Conservation (phyloP, 176 grass and related monocot species). For the Paspalum notatum region DNA sequence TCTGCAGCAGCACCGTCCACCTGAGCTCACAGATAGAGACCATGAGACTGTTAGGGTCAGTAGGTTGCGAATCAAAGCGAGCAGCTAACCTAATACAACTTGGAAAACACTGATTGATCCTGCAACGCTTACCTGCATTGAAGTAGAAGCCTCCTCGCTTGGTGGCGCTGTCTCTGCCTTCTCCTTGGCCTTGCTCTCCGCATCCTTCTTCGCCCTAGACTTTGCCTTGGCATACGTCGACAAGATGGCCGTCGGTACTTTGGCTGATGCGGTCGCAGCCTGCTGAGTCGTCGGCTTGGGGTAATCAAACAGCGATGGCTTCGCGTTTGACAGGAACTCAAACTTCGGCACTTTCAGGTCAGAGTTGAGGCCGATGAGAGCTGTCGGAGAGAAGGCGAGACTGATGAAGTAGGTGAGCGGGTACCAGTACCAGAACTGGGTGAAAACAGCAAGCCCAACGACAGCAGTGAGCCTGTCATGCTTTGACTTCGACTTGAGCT, state of each 20-base stretch:
- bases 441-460: conserved; percentile 81
- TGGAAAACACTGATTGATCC: background rate
- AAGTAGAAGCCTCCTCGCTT: conserved; percentile 44
- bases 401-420: conserved; percentile 83
- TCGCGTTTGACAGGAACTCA: conserved; percentile 78
- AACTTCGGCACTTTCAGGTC: conserved; percentile 88
- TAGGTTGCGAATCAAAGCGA: background rate
- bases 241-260: conserved; percentile 65
- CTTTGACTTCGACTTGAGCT: conserved; percentile 70
- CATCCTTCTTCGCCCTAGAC: conserved; percentile 76
- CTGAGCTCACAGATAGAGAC: conserved; percentile 33
- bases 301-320: conserved; percentile 74
- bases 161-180: conserved; percentile 39
- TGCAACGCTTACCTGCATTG: conserved; percentile 64
- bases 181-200: conserved; percentile 63
- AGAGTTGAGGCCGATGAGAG: conserved; percentile 83
- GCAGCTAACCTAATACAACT: background rate
- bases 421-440: conserved; percentile 97
- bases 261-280: conserved; percentile 52
- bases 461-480: conserved; percentile 83
- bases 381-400: conserved; percentile 78
- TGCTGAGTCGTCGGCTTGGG: conserved; percentile 67
- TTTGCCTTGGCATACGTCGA: conserved; percentile 82
- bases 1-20: conserved; percentile 53
- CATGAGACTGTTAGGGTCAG: background rate